A percentile compares a stretch with the other conserved stretches of the same genome.
These are phyloP conservation scores for Pseudogymnoascus sp. DNA, from an alignment of 2,329 filamentous ascomycete genomes.

Conservation along the genomic window DNA sequence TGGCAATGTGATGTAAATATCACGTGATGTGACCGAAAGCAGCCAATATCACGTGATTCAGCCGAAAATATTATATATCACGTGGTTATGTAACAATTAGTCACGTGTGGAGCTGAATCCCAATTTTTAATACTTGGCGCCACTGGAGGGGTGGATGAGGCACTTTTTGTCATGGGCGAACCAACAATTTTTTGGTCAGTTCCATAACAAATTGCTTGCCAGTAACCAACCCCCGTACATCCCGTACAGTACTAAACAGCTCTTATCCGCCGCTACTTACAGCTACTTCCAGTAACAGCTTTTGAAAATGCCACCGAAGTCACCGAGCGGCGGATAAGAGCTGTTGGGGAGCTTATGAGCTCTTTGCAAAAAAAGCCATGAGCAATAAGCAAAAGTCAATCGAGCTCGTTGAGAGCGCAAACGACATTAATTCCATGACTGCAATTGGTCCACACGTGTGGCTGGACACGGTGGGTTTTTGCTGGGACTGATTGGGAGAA, in stretches of 20 bases:
- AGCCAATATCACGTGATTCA: background rate
- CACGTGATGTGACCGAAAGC: background rate
- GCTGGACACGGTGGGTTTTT: background rate
- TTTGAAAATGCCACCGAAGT: background rate
- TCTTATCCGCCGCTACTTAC: conserved; percentile 7
- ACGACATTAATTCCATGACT: background rate
- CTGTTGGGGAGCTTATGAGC: conserved; percentile 1
- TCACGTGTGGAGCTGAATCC: background rate
- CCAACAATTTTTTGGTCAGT: background rate
- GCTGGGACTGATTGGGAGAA: conserved; percentile 4
- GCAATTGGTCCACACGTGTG: background rate
- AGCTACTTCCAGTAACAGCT: conserved; percentile 2
- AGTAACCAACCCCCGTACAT: too few relatives aligned
- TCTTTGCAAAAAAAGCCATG: background rate
- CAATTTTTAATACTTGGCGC: background rate
- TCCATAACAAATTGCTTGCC: background rate
- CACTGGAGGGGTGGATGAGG: background rate
- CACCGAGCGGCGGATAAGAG: conserved; percentile 4
- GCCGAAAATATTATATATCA: background rate
- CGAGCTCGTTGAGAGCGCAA: background rate
- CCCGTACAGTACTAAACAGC: background rate
- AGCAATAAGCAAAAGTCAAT: conserved; percentile 9
- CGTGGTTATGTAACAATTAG: background rate
- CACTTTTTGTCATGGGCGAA: background rate
- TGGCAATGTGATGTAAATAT: rapidly evolving